phyloP scores from a whole-genome alignment of 2,329 filamentous ascomycete species.

The Parascedosporium putredinis region DNA sequence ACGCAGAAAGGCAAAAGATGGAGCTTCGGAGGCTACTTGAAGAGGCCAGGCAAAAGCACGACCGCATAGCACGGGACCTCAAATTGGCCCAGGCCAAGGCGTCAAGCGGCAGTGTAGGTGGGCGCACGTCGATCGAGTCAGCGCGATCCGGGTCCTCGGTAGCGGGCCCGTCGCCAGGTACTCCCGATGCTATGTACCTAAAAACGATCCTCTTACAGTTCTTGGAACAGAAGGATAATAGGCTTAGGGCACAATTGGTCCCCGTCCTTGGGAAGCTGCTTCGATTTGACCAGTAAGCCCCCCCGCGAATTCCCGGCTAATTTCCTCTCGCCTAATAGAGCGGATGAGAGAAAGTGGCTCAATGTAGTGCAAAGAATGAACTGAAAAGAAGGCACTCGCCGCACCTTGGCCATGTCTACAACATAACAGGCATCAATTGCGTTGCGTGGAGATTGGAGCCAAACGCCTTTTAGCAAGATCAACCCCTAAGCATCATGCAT shows the following conservation, averaged over 20 bases:
- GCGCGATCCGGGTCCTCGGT: constrained; percentile 24
- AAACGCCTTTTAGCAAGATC: background rate
- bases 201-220: constrained; percentile 78
- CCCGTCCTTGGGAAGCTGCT: constrained; percentile 68
- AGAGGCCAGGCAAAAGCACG: constrained; percentile 64
- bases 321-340: constrained; percentile 12
- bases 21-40: constrained; percentile 70
- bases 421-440: no score
- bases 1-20: constrained; percentile 71
- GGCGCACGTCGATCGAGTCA: constrained; percentile 34
- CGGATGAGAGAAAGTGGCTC: constrained; percentile 18
- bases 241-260: constrained; percentile 63
- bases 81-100: constrained; percentile 41
- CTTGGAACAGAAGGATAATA: constrained; percentile 69
- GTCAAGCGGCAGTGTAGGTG: constrained; percentile 22
- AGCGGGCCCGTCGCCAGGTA: constrained; percentile 16
- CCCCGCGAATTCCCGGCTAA: constrained; percentile 10
- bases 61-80: constrained; percentile 64
- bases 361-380: constrained; percentile 17
- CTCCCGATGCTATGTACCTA: constrained; percentile 52
- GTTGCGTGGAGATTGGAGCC: background rate
- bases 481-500: background rate
- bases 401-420: no score
- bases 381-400: background rate
- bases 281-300: constrained; percentile 62